phyloP scores from a whole-genome alignment of 73 alveolate genomes.

The Blepharisma stoltei region DNA sequence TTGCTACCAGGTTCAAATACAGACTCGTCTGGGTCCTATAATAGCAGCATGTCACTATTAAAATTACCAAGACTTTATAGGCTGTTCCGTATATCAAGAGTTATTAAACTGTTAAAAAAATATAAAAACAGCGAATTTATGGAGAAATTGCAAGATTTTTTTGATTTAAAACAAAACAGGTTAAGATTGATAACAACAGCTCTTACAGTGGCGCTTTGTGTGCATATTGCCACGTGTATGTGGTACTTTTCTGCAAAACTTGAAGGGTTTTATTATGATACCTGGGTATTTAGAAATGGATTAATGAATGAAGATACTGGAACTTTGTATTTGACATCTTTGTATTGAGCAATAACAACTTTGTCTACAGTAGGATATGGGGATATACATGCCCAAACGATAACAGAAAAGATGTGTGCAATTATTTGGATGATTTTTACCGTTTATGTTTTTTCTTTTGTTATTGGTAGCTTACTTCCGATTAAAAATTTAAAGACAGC shows the following conservation, averaged over 20 bases:
- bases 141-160: constrained; percentile 38
- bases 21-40: constrained; percentile 31
- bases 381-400: constrained; percentile 52
- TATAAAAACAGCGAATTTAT: constrained; percentile 36
- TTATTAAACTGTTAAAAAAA: constrained; percentile 39
- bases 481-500: too few relatives aligned
- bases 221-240: constrained; percentile 74
- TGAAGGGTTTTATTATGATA: constrained; percentile 61
- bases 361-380: constrained; percentile 76
- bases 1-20: constrained; percentile 15
- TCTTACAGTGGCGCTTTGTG: constrained; percentile 30
- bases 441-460: constrained; percentile 67
- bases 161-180: constrained; percentile 50
- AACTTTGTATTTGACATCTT: constrained; percentile 46
- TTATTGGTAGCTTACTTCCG: constrained; percentile 72
- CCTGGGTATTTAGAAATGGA: constrained; percentile 71
- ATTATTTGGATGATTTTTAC: constrained; percentile 71
- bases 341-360: constrained; percentile 65
- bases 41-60: constrained; percentile 38
- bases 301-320: constrained; percentile 10
- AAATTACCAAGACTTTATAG: constrained; percentile 62
- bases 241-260: constrained; percentile 76
- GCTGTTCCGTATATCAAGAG: constrained; percentile 46
- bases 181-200: constrained; percentile 49
- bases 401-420: constrained; percentile 47